These are phyloP conservation scores for Monosporascus sp. DNA, from an alignment of 2,329 filamentous ascomycete genomes.

Conservation along the genomic window DNA sequence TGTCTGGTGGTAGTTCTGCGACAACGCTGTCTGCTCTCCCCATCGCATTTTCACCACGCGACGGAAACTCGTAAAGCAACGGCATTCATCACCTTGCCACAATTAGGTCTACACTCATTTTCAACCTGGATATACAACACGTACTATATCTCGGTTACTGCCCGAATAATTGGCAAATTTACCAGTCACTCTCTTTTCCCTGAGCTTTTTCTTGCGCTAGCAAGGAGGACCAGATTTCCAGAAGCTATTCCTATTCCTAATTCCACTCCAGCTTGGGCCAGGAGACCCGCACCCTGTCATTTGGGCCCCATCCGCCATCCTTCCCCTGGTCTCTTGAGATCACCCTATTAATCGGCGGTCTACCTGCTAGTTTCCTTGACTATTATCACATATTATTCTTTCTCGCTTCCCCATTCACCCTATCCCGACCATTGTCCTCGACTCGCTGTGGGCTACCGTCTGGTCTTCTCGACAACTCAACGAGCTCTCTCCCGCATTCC, in stretches of 20 bases:
- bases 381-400: slow-evolving; percentile 7
- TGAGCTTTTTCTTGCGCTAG: slow-evolving; percentile 27
- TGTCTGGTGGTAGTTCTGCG: neutral
- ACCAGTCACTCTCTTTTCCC: slow-evolving; percentile 27
- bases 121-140: neutral
- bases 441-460: slow-evolving; percentile 3
- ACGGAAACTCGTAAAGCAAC: neutral
- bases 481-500: slow-evolving; percentile 5
- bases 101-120: neutral
- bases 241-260: slow-evolving; percentile 24
- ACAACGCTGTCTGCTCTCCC: neutral
- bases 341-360: slow-evolving; percentile 22
- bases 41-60: neutral
- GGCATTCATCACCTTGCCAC: neutral
- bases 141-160: neutral
- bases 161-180: slow-evolving; percentile 11
- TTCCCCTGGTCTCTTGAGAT: slow-evolving; percentile 26
- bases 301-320: slow-evolving; percentile 22
- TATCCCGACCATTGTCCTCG: slow-evolving; percentile 9
- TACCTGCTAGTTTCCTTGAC: slow-evolving; percentile 17
- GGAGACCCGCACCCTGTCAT: slow-evolving; percentile 28
- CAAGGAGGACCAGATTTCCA: slow-evolving; percentile 30
- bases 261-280: slow-evolving; percentile 24
- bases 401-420: slow-evolving; percentile 9
- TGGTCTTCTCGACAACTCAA: slow-evolving; percentile 12